Evolutionary conservation across 106 monocot genomes (phyloP), one percentile per base, ranked within the genome.

Genomic region (Dendrobium catenatum): DNA sequence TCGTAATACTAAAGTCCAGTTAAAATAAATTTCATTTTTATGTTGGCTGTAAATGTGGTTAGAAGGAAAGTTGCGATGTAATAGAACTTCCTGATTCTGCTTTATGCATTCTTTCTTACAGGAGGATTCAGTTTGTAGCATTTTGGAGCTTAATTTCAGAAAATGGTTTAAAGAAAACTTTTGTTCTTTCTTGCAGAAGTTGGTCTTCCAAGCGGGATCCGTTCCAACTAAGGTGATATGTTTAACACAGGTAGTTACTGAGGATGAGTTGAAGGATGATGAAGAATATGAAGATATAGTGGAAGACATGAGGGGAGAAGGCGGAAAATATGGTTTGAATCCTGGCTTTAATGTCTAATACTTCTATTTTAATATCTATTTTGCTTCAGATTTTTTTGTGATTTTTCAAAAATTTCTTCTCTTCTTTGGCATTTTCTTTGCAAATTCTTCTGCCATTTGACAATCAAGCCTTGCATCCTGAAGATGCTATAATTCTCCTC

Each of bases 291-390:
- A 85, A 68, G 88, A 89, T 56, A 89, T 89, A 48, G 0, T 90
- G 78, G 87, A 90, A 75, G 90, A 90, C 75, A 90, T 90, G 90
- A 85, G 81, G 77, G 77, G 42, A 1, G 90, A 90, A 79, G 87
- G 90, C 17, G 81, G 64, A 43, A 90, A 87, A 85, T 87, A 87
- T 77, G 90, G 90, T 90, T 46, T 46, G 76, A 47, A 76, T 47
- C 76, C n/a, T n/a, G 24, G 46, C 42, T 46, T 76, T 18, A 9
- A 9, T 48, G 0, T 76, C 76, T 76, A 5, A 43, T 76, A 41
- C 37, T 40, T 40, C 17, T 72, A 40, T 72, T 40, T 72, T 16
- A 16, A 15, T 13, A 16, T 42, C 9, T 9, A 54, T 56, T 78
- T 26, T 42, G 3, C 20, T 33, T 22, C 7, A 10, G 40, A 78